phyloP scores from a whole-genome alignment of 2,329 filamentous ascomycete genomes.

The Exophiala calicioides region DNA sequence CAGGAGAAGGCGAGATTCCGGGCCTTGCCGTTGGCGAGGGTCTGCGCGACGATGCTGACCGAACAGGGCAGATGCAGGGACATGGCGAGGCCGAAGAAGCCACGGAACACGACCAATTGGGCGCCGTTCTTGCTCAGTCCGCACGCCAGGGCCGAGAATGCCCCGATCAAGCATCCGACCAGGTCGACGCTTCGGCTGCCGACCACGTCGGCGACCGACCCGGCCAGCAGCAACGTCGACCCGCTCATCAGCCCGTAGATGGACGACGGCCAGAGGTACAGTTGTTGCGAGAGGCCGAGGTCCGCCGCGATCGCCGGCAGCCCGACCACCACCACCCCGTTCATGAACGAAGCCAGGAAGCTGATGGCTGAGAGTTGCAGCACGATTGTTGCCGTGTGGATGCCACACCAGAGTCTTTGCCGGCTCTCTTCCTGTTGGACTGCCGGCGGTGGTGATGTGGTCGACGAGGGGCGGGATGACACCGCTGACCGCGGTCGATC shows the following conservation, averaged over 20 bases:
- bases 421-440: too few species aligned
- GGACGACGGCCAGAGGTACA: slow-evolving; percentile 37
- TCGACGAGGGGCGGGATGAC: too few species aligned
- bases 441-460: too few species aligned
- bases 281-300: slow-evolving; percentile 33
- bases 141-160: slow-evolving; percentile 47
- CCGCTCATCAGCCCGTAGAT: slow-evolving; percentile 47
- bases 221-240: slow-evolving; percentile 51
- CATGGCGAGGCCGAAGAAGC: slow-evolving; percentile 48
- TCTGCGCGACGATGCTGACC: slow-evolving; percentile 51
- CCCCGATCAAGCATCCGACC: slow-evolving; percentile 47
- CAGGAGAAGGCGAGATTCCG: slow-evolving; percentile 56
- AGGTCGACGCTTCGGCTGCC: slow-evolving; percentile 51
- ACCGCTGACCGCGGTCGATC: too few species aligned
- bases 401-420: too few species aligned
- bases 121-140: slow-evolving; percentile 43
- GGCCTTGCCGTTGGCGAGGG: slow-evolving; percentile 48
- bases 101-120: slow-evolving; percentile 52
- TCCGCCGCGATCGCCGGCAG: slow-evolving; percentile 45
- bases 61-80: slow-evolving; percentile 53
- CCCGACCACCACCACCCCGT: slow-evolving; percentile 46
- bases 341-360: slow-evolving; percentile 35
- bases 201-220: slow-evolving; percentile 54
- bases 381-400: slow-evolving; percentile 24
- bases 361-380: slow-evolving; percentile 26